Evolutionary conservation across 2,329 filamentous ascomycete species (phyloP).

Genomic region (Ambrosiella beaveri): DNA sequence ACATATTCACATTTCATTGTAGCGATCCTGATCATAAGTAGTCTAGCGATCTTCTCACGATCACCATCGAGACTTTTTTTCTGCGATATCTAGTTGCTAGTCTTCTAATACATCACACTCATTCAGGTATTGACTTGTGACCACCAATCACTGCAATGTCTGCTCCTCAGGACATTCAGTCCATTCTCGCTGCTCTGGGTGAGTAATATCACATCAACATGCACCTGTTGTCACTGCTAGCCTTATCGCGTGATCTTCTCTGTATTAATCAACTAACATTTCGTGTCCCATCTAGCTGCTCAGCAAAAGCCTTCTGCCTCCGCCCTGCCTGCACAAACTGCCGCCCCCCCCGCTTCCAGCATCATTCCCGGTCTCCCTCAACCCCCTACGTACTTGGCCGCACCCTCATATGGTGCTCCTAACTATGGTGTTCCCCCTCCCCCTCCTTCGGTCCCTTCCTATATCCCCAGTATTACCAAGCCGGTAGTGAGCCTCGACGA

Average conservation of each 20-base stretch:
- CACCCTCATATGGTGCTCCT: conserved; percentile 5
- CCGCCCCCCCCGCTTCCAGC: not conserved
- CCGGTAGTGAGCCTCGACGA: conserved; percentile 25
- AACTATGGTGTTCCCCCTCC: conserved; percentile 4
- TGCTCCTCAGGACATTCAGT: conserved; percentile 25
- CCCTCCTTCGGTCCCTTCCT: conserved; percentile 2
- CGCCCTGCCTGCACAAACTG: conserved; percentile 1
- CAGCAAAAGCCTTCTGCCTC: conserved; percentile 10
- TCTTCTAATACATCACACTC: not conserved
- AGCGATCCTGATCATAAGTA: not conserved
- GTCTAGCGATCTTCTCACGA: not conserved
- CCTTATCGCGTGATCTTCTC: not conserved
- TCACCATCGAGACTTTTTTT: not conserved
- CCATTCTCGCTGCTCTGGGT: conserved; percentile 33
- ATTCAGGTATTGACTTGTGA: not conserved
- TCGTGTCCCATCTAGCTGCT: conserved; percentile 3
- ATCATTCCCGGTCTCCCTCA: conserved; percentile 6
- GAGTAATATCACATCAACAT: conserved; percentile 16
- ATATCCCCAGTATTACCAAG: conserved; percentile 1
- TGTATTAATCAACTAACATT: not conserved
- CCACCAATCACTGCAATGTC: conserved; percentile 7
- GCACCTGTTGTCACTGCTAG: not conserved
- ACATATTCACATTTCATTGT: not conserved
- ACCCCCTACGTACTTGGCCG: conserved; percentile 5
- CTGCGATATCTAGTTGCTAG: not conserved